Evolutionary conservation across 805 yeast genomes (phyloP), one percentile per base, ranked within the genome.

Genomic region (Tetrapisispora phaffii): DNA sequence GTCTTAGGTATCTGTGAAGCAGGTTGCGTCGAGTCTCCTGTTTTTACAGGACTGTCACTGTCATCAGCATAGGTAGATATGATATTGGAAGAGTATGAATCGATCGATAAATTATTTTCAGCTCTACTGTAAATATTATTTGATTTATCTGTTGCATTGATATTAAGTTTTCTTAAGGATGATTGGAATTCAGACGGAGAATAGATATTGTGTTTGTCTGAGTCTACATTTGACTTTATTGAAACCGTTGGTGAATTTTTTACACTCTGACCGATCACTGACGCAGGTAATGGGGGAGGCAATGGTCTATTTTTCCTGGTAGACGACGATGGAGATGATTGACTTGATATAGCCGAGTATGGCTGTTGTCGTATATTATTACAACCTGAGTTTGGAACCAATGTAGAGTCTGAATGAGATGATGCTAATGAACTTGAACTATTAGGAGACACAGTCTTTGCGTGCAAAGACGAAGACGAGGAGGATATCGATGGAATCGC

Each of bases 251-350:
- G 22, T 5, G 43, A 39, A 21, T 26, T 34, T 39, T 13, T 34
- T 26, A 20, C 12, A 35, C 9, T 17, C 13, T 43, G 39, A 7
- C 44, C 37, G 23, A 45, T 40, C 24, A 46, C 47, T 15, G 47
- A 39, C 3, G 59, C 45, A 24, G 60, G 58, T 16, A 57, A 40
- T 7, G 62, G 58, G 2, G 65, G 64, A 20, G 65, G 64, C 8
- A 51, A 46, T 2, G 66, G 66, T 33, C 65, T 53, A 44, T 50
- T 58, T 44, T 59, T 59, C 36, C 49, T 55, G 51, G 50, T 45
- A 3, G 62, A 54, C 7, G 60, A 49, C 1, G 64, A 55, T 2
- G 63, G 56, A n/a, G 65, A 55, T 2, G 43, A 31, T 3, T n/a
- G 23, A 9, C 10, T 29, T 4, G 47, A 44, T 7, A 28, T 21